phyloP scores from a whole-genome alignment of 805 yeast species.

The Starmerella bacillaris region DNA sequence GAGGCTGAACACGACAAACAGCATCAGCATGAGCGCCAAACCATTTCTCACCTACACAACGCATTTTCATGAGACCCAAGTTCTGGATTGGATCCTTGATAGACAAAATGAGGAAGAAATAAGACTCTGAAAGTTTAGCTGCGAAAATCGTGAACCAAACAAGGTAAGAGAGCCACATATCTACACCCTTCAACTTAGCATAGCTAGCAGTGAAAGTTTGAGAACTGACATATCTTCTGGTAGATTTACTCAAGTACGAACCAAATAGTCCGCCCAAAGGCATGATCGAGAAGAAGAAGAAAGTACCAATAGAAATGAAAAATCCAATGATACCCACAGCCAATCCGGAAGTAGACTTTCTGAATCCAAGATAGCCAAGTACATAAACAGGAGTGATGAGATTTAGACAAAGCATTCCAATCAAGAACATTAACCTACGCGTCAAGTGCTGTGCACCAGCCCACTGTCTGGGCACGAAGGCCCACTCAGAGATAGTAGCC shows the following conservation, averaged over 20 bases:
- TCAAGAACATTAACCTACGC: slow-evolving; percentile 65
- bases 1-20: slow-evolving; percentile 73
- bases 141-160: slow-evolving; percentile 79
- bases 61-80: slow-evolving; percentile 66
- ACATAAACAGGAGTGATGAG: slow-evolving; percentile 76
- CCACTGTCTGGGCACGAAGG: slow-evolving; percentile 94
- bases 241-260: slow-evolving; percentile 67
- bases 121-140: slow-evolving; percentile 81
- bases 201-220: slow-evolving; percentile 92
- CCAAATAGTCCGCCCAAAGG: slow-evolving; percentile 95
- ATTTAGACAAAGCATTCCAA: slow-evolving; percentile 48
- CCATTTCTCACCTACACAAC: slow-evolving; percentile 94
- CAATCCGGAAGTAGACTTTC: slow-evolving; percentile 49
- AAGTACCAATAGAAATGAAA: slow-evolving; percentile 69
- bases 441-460: slow-evolving; percentile 96
- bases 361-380: slow-evolving; percentile 53
- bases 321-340: slow-evolving; percentile 74
- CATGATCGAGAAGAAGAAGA: slow-evolving; percentile 78
- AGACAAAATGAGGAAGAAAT: slow-evolving; percentile 74
- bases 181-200: slow-evolving; percentile 62
- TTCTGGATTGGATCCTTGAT: slow-evolving; percentile 88
- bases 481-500: slow-evolving; percentile 87
- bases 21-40: slow-evolving; percentile 34
- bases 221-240: slow-evolving; percentile 78
- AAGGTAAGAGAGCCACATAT: slow-evolving; percentile 89